Evolutionary conservation across 2,329 filamentous ascomycete species (phyloP).

Genomic region (Alternaria ethzedia): DNA sequence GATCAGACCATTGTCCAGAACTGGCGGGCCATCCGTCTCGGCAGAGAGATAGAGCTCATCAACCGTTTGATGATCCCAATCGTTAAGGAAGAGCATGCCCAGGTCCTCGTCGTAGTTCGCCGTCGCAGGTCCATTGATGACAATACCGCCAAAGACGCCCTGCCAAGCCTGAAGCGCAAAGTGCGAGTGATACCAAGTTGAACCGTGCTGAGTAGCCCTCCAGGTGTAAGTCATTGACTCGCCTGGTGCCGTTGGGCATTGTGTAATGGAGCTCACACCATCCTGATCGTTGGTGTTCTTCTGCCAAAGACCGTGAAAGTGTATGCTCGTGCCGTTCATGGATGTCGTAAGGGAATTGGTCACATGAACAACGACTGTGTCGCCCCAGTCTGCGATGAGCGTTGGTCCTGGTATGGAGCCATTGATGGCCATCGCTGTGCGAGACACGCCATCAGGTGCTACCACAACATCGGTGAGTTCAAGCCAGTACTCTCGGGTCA

Average conservation of each 20-base stretch:
- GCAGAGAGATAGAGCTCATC: slow-evolving; percentile 44
- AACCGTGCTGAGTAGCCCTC: slow-evolving; percentile 50
- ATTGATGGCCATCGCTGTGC: slow-evolving; percentile 48
- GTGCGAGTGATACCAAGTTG: slow-evolving; percentile 52
- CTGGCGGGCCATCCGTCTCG: slow-evolving; percentile 38
- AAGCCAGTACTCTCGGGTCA: slow-evolving; percentile 59
- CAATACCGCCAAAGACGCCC: slow-evolving; percentile 50
- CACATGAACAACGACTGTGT: slow-evolving; percentile 48
- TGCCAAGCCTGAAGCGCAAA: slow-evolving; percentile 51
- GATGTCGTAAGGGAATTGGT: slow-evolving; percentile 36
- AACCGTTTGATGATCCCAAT: slow-evolving; percentile 53
- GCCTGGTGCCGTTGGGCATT: slow-evolving; percentile 37
- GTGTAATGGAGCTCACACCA: slow-evolving; percentile 41
- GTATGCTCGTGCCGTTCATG: slow-evolving; percentile 39
- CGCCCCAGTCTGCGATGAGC: slow-evolving; percentile 51
- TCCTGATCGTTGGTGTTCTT: slow-evolving; percentile 41
- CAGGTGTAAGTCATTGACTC: slow-evolving; percentile 42
- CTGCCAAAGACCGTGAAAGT: slow-evolving; percentile 44
- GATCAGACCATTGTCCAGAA: slow-evolving; percentile 52
- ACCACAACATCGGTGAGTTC: slow-evolving; percentile 52
- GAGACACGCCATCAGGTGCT: slow-evolving; percentile 62
- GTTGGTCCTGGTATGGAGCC: slow-evolving; percentile 54
- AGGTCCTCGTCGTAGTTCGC: slow-evolving; percentile 53
- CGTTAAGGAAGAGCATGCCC: slow-evolving; percentile 51
- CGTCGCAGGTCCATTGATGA: slow-evolving; percentile 51